phyloP scores from a whole-genome alignment of 331 rosid species.

The Rosa hybrid region DNA sequence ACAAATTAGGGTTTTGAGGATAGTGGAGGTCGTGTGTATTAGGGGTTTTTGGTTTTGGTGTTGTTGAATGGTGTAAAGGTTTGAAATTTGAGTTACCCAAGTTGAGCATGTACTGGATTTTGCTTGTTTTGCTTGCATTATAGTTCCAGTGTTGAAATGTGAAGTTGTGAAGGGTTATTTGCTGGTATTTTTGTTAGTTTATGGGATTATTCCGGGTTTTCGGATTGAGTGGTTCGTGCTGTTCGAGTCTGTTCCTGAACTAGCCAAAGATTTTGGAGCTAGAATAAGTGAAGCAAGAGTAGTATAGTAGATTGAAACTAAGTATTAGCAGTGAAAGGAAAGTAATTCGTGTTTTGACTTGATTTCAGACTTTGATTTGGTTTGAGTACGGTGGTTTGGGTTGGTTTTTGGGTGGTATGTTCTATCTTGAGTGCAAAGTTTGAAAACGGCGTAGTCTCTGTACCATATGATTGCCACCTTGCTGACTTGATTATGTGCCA shows the following conservation, averaged over 20 bases:
- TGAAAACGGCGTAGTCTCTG: background rate
- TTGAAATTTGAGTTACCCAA: constrained; percentile 9
- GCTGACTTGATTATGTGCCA: background rate
- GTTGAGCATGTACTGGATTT: background rate
- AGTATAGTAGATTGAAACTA: background rate
- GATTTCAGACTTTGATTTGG: background rate
- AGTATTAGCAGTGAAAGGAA: background rate
- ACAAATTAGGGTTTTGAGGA: background rate
- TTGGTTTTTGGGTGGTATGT: background rate
- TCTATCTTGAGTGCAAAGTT: background rate
- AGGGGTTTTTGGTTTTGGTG: background rate
- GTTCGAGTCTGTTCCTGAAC: background rate
- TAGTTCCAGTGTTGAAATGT: background rate
- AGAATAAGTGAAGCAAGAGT: background rate
- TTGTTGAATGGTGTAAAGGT: background rate
- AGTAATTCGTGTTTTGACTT: background rate
- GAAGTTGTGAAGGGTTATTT: background rate
- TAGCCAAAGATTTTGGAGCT: background rate
- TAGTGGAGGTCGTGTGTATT: background rate
- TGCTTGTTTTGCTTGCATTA: background rate
- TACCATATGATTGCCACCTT: background rate
- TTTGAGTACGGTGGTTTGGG: background rate
- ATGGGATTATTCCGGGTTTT: background rate
- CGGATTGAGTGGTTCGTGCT: background rate
- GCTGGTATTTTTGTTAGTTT: background rate